Evolutionary conservation across 2,329 filamentous ascomycete species (phyloP).

Genomic region (Tolypocladium sp.): DNA sequence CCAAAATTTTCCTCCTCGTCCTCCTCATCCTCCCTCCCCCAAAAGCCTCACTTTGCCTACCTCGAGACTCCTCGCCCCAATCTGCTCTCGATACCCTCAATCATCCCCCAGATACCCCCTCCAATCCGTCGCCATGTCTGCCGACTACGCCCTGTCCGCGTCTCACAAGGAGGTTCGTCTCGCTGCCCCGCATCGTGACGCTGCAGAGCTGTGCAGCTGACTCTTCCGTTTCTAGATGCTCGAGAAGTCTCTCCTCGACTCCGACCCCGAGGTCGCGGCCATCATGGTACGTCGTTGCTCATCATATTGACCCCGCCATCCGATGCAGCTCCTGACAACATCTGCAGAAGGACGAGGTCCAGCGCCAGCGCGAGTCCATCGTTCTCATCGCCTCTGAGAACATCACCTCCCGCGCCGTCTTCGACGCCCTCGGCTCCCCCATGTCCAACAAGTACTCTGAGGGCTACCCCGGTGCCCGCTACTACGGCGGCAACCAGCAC

Average conservation of each 20-base stretch:
- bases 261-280: slow-evolving; percentile 86
- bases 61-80: background rate
- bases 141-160: slow-evolving; percentile 43
- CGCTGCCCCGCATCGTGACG: background rate
- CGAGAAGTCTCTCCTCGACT: slow-evolving; percentile 86
- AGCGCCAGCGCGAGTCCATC: slow-evolving; percentile 97
- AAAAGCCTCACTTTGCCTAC: background rate
- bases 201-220: slow-evolving; percentile 1
- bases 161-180: slow-evolving; percentile 44
- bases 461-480: slow-evolving; percentile 94
- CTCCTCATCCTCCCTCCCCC: background rate
- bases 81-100: background rate
- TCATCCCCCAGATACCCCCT: slow-evolving; percentile 1
- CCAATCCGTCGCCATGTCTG: slow-evolving; percentile 25
- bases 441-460: slow-evolving; percentile 99
- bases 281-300: slow-evolving; percentile 71
- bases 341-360: slow-evolving; percentile 73
- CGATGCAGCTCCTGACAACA: slow-evolving; percentile 17
- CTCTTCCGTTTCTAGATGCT: slow-evolving; percentile 57
- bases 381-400: slow-evolving; percentile 99
- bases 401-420: slow-evolving; percentile 95
- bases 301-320: background rate
- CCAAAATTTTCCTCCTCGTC: slow-evolving; percentile 2
- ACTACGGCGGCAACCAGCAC: slow-evolving; percentile 98
- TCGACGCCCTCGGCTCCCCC: slow-evolving; percentile 88